Percentiles rank a stretch among this genome's conserved stretches.
These are phyloP conservation scores for Bertia moriformis DNA, from an alignment of 2,329 filamentous ascomycete genomes.

Conservation along the genomic window DNA sequence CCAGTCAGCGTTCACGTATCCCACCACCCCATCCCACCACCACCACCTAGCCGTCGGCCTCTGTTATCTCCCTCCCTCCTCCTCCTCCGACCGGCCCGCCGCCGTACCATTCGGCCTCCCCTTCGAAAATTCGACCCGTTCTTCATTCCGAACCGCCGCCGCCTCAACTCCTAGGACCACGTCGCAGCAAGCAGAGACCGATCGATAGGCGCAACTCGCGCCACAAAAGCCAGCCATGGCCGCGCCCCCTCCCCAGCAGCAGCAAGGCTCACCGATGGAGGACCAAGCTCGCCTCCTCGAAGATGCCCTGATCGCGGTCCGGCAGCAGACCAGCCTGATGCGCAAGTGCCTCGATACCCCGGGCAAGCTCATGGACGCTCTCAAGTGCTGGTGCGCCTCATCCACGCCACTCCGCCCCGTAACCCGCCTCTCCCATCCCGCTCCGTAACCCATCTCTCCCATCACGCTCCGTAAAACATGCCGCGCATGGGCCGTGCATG, in stretches of 20 bases:
- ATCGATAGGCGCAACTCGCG: background rate
- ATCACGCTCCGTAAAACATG: background rate
- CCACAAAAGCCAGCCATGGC: constrained; percentile 15
- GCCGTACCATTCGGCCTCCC: background rate
- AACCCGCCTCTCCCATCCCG: no score
- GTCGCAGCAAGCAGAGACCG: no score
- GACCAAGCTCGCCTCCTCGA: constrained; percentile 87
- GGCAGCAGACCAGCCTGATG: constrained; percentile 94
- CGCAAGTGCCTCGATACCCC: constrained; percentile 93
- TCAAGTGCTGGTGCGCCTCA: constrained; percentile 99
- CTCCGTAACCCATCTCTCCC: no score
- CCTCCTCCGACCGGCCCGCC: no score
- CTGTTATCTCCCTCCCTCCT: no score
- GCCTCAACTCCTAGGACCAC: background rate
- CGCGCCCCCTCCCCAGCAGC: constrained; percentile 40
- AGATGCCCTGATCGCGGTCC: constrained; percentile 89
- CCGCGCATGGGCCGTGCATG: background rate
- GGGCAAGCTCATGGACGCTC: constrained; percentile 97
- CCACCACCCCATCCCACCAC: no score
- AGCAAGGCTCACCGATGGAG: constrained; percentile 56
- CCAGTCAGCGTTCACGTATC: no score
- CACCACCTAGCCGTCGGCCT: no score
- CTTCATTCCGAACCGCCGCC: background rate
- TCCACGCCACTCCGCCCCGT: no score
- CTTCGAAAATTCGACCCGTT: background rate